Base-by-base conservation (phyloP, 352 stramenopile species). In the Pythium graminicola region DNA sequence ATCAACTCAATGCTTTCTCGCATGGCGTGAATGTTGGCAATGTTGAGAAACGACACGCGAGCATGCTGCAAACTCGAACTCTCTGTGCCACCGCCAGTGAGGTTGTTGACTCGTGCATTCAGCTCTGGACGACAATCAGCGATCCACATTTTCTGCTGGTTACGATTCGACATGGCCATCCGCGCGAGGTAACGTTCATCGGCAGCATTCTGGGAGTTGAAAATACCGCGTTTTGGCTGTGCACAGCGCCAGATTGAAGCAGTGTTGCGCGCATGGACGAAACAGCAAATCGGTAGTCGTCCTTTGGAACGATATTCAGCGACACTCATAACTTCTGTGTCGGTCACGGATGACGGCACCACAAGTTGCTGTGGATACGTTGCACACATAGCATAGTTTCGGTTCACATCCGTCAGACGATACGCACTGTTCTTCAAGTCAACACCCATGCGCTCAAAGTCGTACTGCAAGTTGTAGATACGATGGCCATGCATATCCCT, bases 1-100 rank as follows among this genome's bases (percentile, higher is more conserved):
- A 97, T 58, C 33, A 60, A 69, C 45, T 91, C 75, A 17, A 96
- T 65, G 54, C 73, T 88, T 42, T 97, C 84, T 13, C 91, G 82
- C 79, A 97, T 93, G 7, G 83, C 86, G 57, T 97, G 90, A 51
- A 97, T 97, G 66, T 97, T 97, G 14, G 81, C 82, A 49, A 97
- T 96, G 60, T 95, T 89, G 14, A 96, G 69, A 54, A 95, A 96
- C 8, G 65, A 81, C 36, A 97, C 67, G 8, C 60, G 71, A 6
- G 81, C 78, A 42, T 95, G 88, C 11, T 69, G 61, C 13, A 87
- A 68, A 44, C 63, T 89, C 5, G 73, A 72, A 49, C 85, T 95
- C 53, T 97, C 90, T 1, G 81, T 95, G 35, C 90, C 90, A 9
- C 89, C 91, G 29, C 90, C 90, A 0, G 83, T 93, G 32, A 95